These are phyloP conservation scores for Candida xiaguanensis DNA, from an alignment of 805 yeast genomes.

Conservation along the genomic window DNA sequence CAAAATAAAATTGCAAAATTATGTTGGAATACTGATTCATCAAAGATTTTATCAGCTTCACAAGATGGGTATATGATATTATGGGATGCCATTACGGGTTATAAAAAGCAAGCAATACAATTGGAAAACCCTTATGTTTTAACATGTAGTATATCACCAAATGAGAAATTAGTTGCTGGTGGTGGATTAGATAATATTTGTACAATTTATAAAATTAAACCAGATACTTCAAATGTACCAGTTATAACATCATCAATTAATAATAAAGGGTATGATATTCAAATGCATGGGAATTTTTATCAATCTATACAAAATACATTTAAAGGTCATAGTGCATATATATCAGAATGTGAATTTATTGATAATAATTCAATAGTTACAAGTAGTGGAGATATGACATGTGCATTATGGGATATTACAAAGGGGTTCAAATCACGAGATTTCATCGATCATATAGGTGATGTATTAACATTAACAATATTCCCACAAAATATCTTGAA, in stretches of 20 bases:
- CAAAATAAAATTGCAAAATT: constrained; percentile 67
- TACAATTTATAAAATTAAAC: constrained; percentile 52
- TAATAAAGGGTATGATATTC: constrained; percentile 6
- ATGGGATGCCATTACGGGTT: constrained; percentile 77
- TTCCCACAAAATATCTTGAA: constrained; percentile 17
- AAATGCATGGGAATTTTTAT: constrained; percentile 14
- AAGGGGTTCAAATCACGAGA: constrained; percentile 52
- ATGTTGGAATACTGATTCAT: constrained; percentile 65
- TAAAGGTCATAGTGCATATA: constrained; percentile 81
- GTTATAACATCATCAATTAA: constrained; percentile 3
- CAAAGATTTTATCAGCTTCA: constrained; percentile 62
- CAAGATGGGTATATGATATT: constrained; percentile 83
- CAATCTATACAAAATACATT: constrained; percentile 48
- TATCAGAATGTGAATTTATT: constrained; percentile 71
- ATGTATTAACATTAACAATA: constrained; percentile 49
- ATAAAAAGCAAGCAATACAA: constrained; percentile 65
- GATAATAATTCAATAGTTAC: constrained; percentile 56
- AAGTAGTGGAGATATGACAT: constrained; percentile 79
- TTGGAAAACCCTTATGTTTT: constrained; percentile 78
- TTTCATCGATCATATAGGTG: constrained; percentile 68
- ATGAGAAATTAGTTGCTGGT: constrained; percentile 63
- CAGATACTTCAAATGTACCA: constrained; percentile 9
- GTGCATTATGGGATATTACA: constrained; percentile 74
- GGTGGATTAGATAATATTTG: constrained; percentile 83
- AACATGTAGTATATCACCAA: constrained; percentile 69